A percentile compares a stretch with the other conserved stretches of the same genome.
Conservation (phyloP, 179 eudicot genomes). For the Dionaea muscipula region DNA sequence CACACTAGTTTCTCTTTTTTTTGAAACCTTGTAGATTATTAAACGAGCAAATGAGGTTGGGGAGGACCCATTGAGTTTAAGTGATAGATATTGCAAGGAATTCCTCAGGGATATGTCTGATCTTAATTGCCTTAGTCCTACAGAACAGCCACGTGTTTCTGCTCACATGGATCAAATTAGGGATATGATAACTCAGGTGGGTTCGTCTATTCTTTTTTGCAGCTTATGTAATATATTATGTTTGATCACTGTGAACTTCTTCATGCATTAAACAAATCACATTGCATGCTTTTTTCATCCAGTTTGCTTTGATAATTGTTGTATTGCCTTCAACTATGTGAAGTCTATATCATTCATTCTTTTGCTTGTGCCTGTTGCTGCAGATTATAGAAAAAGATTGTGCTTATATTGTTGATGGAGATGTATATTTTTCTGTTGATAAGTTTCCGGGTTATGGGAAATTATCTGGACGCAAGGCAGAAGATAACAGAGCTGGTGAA, state of each 20-base stretch:
- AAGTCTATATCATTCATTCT: neutral
- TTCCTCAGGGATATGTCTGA: constrained; percentile 62
- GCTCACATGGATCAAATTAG: constrained; percentile 68
- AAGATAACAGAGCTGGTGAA: constrained; percentile 89
- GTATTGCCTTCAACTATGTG: neutral
- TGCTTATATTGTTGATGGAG: constrained; percentile 82
- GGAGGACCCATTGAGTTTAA: constrained; percentile 53
- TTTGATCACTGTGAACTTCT: no score
- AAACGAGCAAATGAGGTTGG: constrained; percentile 52
- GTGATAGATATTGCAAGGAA: constrained; percentile 54
- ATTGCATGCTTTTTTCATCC: neutral
- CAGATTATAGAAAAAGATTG: constrained; percentile 63
- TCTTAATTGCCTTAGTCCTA: constrained; percentile 69
- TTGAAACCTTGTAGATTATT: constrained; percentile 38
- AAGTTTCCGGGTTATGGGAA: constrained; percentile 58
- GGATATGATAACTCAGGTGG: constrained; percentile 67
- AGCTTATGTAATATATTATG: no score
- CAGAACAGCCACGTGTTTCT: constrained; percentile 71
- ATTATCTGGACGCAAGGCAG: constrained; percentile 71
- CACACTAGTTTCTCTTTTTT: neutral
- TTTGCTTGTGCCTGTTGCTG: constrained; percentile 7
- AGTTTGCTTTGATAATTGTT: neutral
- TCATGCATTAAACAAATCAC: no score
- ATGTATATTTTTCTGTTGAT: constrained; percentile 85
- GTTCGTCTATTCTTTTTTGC: no score